Evolutionary conservation across 345 rosid genomes (phyloP).

Genomic region (Hirschfeldia incana): DNA sequence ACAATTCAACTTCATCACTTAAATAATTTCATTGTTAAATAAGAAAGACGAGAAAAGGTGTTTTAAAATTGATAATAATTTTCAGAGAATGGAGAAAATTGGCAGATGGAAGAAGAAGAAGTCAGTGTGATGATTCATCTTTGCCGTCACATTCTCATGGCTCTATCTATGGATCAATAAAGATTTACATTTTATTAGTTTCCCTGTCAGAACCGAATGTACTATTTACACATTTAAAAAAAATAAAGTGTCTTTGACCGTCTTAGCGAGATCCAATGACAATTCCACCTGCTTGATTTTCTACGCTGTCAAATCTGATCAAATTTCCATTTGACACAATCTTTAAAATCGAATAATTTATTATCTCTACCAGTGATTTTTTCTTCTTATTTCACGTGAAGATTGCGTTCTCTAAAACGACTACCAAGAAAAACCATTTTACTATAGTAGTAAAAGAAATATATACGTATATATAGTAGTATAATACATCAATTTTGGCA

Average conservation of each 20-base stretch:
- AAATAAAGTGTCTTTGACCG: not conserved
- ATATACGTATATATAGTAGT: too few relatives aligned
- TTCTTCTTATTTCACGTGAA: not conserved
- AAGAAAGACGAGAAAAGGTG: not conserved
- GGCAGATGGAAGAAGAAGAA: conserved; percentile 63
- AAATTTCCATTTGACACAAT: too few relatives aligned
- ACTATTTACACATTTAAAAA: conserved; percentile 1
- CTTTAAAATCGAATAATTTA: too few relatives aligned
- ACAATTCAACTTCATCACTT: conserved; percentile 9
- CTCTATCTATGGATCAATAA: conserved; percentile 3
- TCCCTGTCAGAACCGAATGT: not conserved
- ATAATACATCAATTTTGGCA: too few relatives aligned
- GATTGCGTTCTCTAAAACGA: too few relatives aligned
- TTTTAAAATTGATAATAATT: not conserved
- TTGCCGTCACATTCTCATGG: not conserved
- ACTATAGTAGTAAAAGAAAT: too few relatives aligned
- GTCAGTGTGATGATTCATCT: not conserved
- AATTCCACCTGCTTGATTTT: too few relatives aligned
- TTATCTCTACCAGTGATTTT: too few relatives aligned
- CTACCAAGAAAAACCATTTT: too few relatives aligned
- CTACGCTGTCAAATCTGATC: too few relatives aligned
- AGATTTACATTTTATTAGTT: not conserved
- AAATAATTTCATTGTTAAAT: not conserved
- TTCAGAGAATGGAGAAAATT: conserved; percentile 74
- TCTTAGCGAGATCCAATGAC: not conserved